phyloP scores from a whole-genome alignment of 169 alveolate species.

The Plasmodium ovale region DNA sequence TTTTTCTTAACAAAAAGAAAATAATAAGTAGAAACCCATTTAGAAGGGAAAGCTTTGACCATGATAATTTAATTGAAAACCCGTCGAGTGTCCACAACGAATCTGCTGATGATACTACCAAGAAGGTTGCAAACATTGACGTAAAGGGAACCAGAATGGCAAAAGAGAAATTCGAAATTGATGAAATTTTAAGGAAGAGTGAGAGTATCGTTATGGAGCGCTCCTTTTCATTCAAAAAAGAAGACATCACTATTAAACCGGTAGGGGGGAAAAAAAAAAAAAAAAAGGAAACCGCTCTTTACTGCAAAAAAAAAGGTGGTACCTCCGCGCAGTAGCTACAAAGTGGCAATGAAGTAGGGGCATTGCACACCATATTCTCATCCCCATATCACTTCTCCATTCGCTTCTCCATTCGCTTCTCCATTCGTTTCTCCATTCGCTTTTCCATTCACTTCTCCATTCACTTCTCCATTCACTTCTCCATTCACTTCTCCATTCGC shows the following conservation, averaged over 20 bases:
- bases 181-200: slow-evolving; percentile 54
- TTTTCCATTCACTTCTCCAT: background rate
- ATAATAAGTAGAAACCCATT: background rate
- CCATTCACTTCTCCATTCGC: background rate
- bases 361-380: too few relatives aligned
- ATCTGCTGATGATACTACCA: background rate
- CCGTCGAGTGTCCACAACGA: background rate
- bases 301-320: background rate
- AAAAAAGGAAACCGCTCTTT: too few relatives aligned
- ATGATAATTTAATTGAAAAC: background rate
- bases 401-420: background rate
- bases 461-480: background rate
- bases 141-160: too few relatives aligned
- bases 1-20: background rate
- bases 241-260: slow-evolving; percentile 50
- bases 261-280: background rate
- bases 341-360: background rate
- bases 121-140: too few relatives aligned
- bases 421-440: background rate
- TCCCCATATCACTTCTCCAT: background rate
- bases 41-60: background rate
- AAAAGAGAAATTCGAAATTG: slow-evolving; percentile 35
- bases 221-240: slow-evolving; percentile 49
- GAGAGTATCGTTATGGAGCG: slow-evolving; percentile 35
- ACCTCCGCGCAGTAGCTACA: background rate